Evolutionary conservation across 495 filamentous ascomycete species (phyloP), one percentile per base, ranked within the genome.

Genomic region (Parmelia sp.): DNA sequence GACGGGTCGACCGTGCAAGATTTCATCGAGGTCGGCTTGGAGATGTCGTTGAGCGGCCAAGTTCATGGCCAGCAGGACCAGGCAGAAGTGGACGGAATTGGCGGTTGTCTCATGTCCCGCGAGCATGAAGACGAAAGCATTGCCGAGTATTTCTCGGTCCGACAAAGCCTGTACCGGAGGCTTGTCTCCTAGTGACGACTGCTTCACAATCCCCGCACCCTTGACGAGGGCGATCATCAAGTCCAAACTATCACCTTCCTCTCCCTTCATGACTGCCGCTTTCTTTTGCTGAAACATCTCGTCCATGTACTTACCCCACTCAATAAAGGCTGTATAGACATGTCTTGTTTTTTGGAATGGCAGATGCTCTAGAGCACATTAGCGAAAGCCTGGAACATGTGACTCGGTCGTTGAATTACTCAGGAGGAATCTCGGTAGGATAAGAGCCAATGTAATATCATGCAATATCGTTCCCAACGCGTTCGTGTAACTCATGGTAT

Each of bases 81-180:
- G 71, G n/a, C 80, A 73, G 68, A 84, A 88, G 68, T 89, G 85
- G 6, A 88, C 71, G 0, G 79, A 78, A 73, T 88, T 89, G 57
- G 87, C 86, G 6, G 85, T 84, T 2, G 88, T 88, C 70, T 90
- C 88, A 71, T 91, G 87, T 21, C 88, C 88, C 0, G 88, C 87
- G 21, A 91, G 75, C 51, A 85, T 82, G 72, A 88, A 85, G 68
- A 90, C 82, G 72, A 88, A 91, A 12, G 85, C 82, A 69, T 91
- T 88, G 35, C 84, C 86, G 29, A 88, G 76, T 66, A 91, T 85
- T 58, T 90, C 87, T 27, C 74, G 72, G 66, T 86, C 80, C 5
- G 73, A 72, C 12, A 87, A 69, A 37, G 75, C 59, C 49, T 74
- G 74, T 35, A 53, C 4, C 66, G 25, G 53, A 19, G 15, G 56